phyloP scores from a whole-genome alignment of 2,329 filamentous ascomycete species.

The Hypoxylon sp. region DNA sequence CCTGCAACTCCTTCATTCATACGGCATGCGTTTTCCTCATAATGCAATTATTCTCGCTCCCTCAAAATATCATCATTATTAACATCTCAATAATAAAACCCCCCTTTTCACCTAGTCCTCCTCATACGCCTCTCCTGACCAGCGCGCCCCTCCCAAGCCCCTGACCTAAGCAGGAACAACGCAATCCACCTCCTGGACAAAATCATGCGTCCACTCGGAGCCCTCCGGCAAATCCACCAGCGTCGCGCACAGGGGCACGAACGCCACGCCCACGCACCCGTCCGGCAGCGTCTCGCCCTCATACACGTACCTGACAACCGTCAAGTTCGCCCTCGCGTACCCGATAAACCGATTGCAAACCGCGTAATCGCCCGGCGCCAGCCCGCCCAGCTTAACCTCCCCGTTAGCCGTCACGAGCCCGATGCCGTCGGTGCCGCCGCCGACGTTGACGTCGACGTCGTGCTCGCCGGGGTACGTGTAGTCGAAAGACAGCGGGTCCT shows the following conservation, averaged over 20 bases:
- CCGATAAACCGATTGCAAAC: conserved; percentile 31
- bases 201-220: conserved; percentile 36
- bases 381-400: conserved; percentile 6
- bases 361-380: conserved; percentile 23
- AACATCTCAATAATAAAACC: not conserved
- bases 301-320: conserved; percentile 33
- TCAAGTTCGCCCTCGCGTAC: conserved; percentile 11
- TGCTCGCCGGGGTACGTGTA: conserved; percentile 32
- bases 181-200: conserved; percentile 39
- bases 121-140: not conserved
- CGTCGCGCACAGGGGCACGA: conserved; percentile 31
- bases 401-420: not conserved
- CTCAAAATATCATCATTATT: not conserved
- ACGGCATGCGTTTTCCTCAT: not conserved
- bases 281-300: conserved; percentile 32
- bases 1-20: conserved; percentile 12
- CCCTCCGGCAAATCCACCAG: conserved; percentile 26
- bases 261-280: conserved; percentile 28
- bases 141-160: not conserved
- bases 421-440: conserved; percentile 28
- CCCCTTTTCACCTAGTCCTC: too few species aligned
- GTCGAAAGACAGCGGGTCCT: conserved; percentile 8
- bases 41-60: not conserved
- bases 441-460: conserved; percentile 31
- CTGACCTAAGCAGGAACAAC: conserved; percentile 21